Evolutionary conservation across 495 filamentous ascomycete species (phyloP), one percentile per base, ranked within the genome.

Genomic region (Daldinia childiae): DNA sequence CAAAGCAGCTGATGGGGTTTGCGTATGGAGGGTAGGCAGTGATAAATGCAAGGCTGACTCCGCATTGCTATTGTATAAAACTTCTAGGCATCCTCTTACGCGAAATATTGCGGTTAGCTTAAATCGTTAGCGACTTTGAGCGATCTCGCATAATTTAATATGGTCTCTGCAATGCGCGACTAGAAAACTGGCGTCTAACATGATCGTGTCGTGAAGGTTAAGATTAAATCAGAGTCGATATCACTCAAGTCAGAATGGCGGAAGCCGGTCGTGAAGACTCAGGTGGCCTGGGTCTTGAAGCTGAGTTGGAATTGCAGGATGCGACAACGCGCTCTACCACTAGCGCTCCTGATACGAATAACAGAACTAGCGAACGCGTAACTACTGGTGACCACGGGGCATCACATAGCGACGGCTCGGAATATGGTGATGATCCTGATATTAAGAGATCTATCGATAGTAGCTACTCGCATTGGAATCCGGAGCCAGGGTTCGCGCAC

Each of bases 401-500:
- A 8, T 48, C 54, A 0, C 68, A 52, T n/a, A 71, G 64, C 34
- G 69, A 68, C 7, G 45, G 19, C 4, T 72, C 69, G 1, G 69
- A 68, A 19, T 32, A 70, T 48, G 51, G 48, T 15, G 39, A 69
- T 51, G 38, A 63, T 43, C 11, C 63, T 32, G 51, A 73, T 9
- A 58, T 43, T 24, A 66, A 64, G 41, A 77, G 65, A 32, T 77
- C 69, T 19, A 19, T 48, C 17, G 51, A 54, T 21, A 73, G 63
- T 17, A 72, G 59, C 48, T 58, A 48, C 9, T 75, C 69, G 39
- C 72, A 75, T 66, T 69, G 67, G 73, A 67, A 65, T 14, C 58
- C 73, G n/a, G 73, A 76, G 24, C 72, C 82, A 4, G 81, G 82
- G 0, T 84, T 83, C 51, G 81, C 77, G 27, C 70, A 77, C 24